phyloP scores from a whole-genome alignment of 257 asterid species.

The Salvia hispanica region DNA sequence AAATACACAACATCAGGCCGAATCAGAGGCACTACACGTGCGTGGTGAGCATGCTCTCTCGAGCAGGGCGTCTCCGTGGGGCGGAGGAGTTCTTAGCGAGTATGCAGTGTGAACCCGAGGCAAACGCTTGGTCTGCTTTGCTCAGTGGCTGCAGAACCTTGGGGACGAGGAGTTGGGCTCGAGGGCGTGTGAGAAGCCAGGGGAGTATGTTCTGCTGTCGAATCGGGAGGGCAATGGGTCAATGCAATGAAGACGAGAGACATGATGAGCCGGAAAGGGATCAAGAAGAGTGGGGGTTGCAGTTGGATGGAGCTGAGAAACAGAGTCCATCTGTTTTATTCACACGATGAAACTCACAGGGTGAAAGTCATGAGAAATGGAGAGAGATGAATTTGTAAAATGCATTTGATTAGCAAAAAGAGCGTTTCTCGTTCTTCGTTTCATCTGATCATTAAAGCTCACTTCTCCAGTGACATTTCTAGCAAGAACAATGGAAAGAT shows the following conservation, averaged over 20 bases:
- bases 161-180: slow-evolving; percentile 50
- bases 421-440: too few species aligned
- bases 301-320: slow-evolving; percentile 76
- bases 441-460: too few species aligned
- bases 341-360: too few species aligned
- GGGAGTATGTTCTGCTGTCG: slow-evolving; percentile 62
- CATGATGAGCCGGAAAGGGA: slow-evolving; percentile 61
- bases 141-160: slow-evolving; percentile 67
- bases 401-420: too few species aligned
- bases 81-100: slow-evolving; percentile 56
- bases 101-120: slow-evolving; percentile 65
- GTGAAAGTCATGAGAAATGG: slow-evolving; percentile 53
- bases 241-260: slow-evolving; percentile 62
- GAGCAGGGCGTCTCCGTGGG: too few species aligned
- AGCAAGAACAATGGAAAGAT: too few species aligned
- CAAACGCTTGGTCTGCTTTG: slow-evolving; percentile 72
- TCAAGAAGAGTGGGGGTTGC: slow-evolving; percentile 64
- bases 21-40: too few species aligned
- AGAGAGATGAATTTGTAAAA: too few species aligned
- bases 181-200: slow-evolving; percentile 50
- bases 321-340: slow-evolving; percentile 55
- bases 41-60: too few species aligned
- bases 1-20: too few species aligned
- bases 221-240: slow-evolving; percentile 69
- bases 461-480: too few species aligned